Percentiles rank a stretch among this genome's conserved stretches.
phyloP scores from a whole-genome alignment of 768 basidiomycete species.

The Mycena vulgaris region DNA sequence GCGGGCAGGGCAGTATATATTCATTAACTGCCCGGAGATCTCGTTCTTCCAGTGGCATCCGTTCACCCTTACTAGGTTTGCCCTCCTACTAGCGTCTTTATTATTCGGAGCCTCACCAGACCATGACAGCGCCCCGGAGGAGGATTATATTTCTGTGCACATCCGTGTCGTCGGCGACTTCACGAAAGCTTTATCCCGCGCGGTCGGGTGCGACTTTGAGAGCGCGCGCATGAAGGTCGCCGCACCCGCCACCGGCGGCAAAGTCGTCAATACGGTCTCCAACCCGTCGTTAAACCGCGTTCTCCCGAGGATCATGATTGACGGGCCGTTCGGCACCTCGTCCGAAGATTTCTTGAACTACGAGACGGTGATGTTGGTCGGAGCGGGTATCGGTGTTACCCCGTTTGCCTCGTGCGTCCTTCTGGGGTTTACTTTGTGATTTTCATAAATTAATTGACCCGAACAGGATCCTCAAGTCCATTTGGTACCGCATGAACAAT shows the following conservation, averaged over 20 bases:
- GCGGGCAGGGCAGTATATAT: constrained; percentile 94
- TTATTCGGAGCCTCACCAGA: background rate
- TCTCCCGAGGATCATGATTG: constrained; percentile 94
- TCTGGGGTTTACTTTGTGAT: constrained; percentile 10
- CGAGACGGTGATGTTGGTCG: constrained; percentile 91
- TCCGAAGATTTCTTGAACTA: constrained; percentile 93
- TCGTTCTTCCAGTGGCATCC: constrained; percentile 99
- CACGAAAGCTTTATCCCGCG: constrained; percentile 84
- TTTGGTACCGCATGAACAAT: constrained; percentile 98
- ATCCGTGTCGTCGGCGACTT: constrained; percentile 95
- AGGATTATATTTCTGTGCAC: constrained; percentile 95
- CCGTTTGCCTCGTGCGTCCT: constrained; percentile 93
- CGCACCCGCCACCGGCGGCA: constrained; percentile 64
- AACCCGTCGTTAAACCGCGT: constrained; percentile 78
- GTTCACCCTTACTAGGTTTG: constrained; percentile 90
- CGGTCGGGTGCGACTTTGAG: constrained; percentile 88
- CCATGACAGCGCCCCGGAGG: constrained; percentile 84
- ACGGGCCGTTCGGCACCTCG: constrained; percentile 95
- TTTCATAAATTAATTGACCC: constrained; percentile 8
- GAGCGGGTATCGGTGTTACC: constrained; percentile 96
- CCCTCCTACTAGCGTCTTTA: background rate
- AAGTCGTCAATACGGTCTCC: constrained; percentile 70
- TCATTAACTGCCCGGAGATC: constrained; percentile 91
- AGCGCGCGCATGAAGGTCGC: constrained; percentile 42
- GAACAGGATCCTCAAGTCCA: constrained; percentile 84